A percentile compares a stretch with the other conserved stretches of the same genome.
Conservation (phyloP, 164 flowering plant species). For the Macadamia tetraphylla region DNA sequence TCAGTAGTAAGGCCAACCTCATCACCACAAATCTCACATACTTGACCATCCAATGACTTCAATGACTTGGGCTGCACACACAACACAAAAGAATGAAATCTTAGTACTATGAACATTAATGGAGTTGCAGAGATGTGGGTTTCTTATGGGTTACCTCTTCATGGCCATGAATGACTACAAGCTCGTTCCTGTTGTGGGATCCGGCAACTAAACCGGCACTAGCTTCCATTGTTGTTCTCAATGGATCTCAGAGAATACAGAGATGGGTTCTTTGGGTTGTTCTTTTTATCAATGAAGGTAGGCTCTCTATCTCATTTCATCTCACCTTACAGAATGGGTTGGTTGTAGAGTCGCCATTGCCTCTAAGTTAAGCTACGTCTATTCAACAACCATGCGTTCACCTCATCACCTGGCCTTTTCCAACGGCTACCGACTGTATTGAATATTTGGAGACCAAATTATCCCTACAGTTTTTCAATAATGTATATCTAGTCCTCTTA, state of each 20-base stretch:
- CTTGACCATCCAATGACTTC: constrained; percentile 82
- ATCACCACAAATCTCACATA: constrained; percentile 96
- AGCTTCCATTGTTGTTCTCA: constrained; percentile 62
- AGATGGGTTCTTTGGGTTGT: constrained; percentile 4
- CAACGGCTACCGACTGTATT: constrained; percentile 8
- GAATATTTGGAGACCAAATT: background rate
- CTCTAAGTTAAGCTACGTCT: constrained; percentile 68
- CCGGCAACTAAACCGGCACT: constrained; percentile 96
- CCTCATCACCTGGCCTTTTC: background rate
- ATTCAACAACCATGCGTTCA: constrained; percentile 34
- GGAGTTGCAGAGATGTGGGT: background rate
- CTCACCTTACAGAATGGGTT: constrained; percentile 29
- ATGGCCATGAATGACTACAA: constrained; percentile 92
- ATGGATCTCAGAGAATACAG: constrained; percentile 1
- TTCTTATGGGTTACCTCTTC: constrained; percentile 61
- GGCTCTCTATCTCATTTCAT: background rate
- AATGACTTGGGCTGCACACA: constrained; percentile 68
- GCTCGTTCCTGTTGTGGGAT: constrained; percentile 95
- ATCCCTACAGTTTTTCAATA: background rate
- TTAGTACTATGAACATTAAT: background rate
- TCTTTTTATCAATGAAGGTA: constrained; percentile 21
- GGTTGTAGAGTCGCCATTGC: constrained; percentile 96
- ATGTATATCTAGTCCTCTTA: constrained; percentile 1
- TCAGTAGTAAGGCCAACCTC: constrained; percentile 75
- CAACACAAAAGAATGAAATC: background rate